These are phyloP conservation scores for Hydrangea macrophylla DNA, from an alignment of 148 eudicot species.

Conservation along the genomic window DNA sequence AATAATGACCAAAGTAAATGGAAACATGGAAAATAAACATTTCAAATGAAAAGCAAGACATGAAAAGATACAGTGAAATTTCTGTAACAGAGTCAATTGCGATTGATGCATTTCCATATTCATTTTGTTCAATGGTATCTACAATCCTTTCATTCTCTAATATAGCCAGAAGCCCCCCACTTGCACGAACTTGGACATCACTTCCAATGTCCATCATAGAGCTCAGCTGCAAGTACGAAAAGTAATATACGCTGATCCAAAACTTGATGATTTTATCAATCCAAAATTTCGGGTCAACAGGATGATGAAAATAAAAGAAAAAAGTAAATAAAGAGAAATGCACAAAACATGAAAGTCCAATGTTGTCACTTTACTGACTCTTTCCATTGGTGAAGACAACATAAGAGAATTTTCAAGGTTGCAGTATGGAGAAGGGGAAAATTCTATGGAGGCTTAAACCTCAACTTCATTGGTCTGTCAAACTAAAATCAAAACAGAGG, in stretches of 20 bases:
- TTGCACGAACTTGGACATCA: constrained; percentile 95
- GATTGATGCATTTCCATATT: constrained; percentile 70
- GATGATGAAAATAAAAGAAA: background rate
- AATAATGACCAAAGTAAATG: background rate
- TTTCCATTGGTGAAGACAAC: background rate
- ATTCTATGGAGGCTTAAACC: background rate
- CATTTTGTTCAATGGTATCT: constrained; percentile 79
- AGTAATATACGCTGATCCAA: background rate
- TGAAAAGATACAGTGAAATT: constrained; percentile 78
- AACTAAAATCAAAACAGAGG: background rate
- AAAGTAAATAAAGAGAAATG: constrained; percentile 1
- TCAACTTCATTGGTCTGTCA: background rate
- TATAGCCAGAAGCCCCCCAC: constrained; percentile 96
- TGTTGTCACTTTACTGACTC: background rate
- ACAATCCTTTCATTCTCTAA: constrained; percentile 86
- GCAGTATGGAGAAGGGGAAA: background rate
- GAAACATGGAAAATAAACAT: background rate
- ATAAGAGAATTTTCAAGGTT: background rate
- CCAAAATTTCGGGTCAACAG: background rate
- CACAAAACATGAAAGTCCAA: background rate
- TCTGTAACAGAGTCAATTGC: constrained; percentile 70
- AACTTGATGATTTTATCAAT: background rate
- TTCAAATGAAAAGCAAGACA: constrained; percentile 9
- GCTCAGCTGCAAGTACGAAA: constrained; percentile 56
- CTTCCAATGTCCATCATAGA: constrained; percentile 93